Evolutionary conservation across 345 rosid genomes (phyloP).

Genomic region (Gossypium rotundifolium): DNA sequence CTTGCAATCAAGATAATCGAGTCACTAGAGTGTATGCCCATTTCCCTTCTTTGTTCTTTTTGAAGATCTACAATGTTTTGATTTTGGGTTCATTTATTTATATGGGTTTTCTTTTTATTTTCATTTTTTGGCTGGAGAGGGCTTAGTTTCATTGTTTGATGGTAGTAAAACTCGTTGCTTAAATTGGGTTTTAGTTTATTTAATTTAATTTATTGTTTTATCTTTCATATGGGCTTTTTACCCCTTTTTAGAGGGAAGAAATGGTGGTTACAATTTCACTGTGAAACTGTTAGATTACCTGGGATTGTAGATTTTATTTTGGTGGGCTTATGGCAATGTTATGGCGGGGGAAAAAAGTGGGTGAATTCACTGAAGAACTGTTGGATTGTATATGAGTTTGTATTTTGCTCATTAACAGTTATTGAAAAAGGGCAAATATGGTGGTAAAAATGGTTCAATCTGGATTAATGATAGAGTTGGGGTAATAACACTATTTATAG

Average conservation of each 20-base stretch:
- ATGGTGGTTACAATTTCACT: neutral
- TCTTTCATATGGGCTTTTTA: neutral
- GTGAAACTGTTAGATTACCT: neutral
- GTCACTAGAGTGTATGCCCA: conserved; percentile 75
- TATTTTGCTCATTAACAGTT: neutral
- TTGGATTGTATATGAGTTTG: neutral
- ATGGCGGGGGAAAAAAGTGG: neutral
- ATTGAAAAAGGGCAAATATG: neutral
- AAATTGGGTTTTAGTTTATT: neutral
- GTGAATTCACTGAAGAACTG: neutral
- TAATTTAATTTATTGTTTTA: no score
- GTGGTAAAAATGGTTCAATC: neutral
- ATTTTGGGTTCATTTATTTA: neutral
- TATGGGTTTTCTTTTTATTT: neutral
- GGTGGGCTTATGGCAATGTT: neutral
- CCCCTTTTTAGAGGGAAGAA: neutral
- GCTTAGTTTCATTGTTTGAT: no score
- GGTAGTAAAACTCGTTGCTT: neutral
- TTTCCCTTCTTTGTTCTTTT: neutral
- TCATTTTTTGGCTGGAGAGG: no score
- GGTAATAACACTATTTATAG: neutral
- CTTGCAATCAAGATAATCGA: conserved; percentile 81
- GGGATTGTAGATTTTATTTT: neutral
- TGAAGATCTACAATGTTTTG: neutral
- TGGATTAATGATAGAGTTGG: neutral